Conservation (phyloP, 2,329 filamentous ascomycete species). For the Gremmenia infestans region DNA sequence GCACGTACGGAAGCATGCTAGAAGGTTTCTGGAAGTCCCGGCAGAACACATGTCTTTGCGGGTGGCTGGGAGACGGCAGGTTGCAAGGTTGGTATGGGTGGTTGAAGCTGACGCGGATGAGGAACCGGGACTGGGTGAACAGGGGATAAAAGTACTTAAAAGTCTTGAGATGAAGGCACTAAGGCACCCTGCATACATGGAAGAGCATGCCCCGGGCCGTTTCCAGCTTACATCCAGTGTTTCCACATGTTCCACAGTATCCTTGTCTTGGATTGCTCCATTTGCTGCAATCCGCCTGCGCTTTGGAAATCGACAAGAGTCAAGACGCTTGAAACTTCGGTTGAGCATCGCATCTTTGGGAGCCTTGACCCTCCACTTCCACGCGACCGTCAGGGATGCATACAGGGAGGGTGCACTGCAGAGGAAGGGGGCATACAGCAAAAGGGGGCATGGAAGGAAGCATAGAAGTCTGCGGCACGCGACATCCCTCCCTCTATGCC, state of each 20-base stretch:
- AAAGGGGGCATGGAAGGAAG: background rate
- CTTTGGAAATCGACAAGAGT: background rate
- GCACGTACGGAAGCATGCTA: background rate
- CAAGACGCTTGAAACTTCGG: background rate
- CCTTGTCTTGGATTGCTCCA: slow-evolving; percentile 1
- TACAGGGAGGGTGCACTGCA: background rate
- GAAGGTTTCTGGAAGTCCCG: background rate
- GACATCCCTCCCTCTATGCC: background rate
- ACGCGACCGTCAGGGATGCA: slow-evolving; percentile 9
- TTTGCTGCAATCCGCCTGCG: background rate
- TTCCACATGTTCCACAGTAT: slow-evolving; percentile 8
- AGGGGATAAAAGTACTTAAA: background rate
- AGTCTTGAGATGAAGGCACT: slow-evolving; percentile 1
- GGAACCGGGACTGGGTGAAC: background rate
- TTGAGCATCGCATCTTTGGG: background rate
- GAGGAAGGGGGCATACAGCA: background rate
- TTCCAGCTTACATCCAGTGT: slow-evolving; percentile 8
- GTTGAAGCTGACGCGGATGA: background rate
- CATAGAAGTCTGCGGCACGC: background rate
- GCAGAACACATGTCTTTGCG: background rate
- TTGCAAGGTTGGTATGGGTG: background rate
- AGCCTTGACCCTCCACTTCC: slow-evolving; percentile 1
- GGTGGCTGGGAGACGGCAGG: slow-evolving; percentile 3
- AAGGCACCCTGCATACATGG: background rate
- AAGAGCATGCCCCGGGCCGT: slow-evolving; percentile 1